Evolutionary conservation across 1,284 basidiomycete genomes (phyloP).

Genomic region (Cryptococcus amylolentus): DNA sequence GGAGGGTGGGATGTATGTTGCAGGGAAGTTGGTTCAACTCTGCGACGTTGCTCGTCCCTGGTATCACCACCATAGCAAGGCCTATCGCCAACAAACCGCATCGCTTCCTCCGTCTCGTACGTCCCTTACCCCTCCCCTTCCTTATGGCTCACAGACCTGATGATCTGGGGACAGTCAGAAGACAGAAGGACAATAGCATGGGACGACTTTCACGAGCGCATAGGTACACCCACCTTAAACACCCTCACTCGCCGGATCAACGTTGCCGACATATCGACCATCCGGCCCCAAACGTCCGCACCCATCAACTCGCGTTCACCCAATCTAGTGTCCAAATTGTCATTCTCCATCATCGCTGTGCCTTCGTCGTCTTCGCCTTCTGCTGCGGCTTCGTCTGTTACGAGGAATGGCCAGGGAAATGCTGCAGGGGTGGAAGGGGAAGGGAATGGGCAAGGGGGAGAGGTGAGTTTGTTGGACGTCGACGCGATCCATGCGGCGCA

Average conservation of each 20-base stretch:
- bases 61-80: slow-evolving; percentile 17
- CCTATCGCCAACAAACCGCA: slow-evolving; percentile 29
- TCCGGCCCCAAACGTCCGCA: slow-evolving; percentile 71
- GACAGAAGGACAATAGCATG: slow-evolving; percentile 39
- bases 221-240: slow-evolving; percentile 27
- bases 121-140: slow-evolving; percentile 1
- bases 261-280: slow-evolving; percentile 69
- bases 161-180: slow-evolving; percentile 22
- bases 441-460: slow-evolving; percentile 53
- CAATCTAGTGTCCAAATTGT: slow-evolving; percentile 60
- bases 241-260: slow-evolving; percentile 67
- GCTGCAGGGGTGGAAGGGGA: too few species aligned
- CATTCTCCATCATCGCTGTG: slow-evolving; percentile 64
- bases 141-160: slow-evolving; percentile 1
- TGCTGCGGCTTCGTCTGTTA: not conserved
- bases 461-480: slow-evolving; percentile 75
- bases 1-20: slow-evolving; percentile 44
- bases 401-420: too few species aligned
- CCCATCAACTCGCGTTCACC: slow-evolving; percentile 52
- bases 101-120: slow-evolving; percentile 39
- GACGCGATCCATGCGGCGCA: slow-evolving; percentile 78
- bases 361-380: slow-evolving; percentile 32
- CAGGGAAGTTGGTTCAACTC: slow-evolving; percentile 48
- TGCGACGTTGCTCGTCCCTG: slow-evolving; percentile 24
- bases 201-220: slow-evolving; percentile 31